Base-by-base conservation (phyloP, 75 land plant species). In the Sequoia sempervirens region DNA sequence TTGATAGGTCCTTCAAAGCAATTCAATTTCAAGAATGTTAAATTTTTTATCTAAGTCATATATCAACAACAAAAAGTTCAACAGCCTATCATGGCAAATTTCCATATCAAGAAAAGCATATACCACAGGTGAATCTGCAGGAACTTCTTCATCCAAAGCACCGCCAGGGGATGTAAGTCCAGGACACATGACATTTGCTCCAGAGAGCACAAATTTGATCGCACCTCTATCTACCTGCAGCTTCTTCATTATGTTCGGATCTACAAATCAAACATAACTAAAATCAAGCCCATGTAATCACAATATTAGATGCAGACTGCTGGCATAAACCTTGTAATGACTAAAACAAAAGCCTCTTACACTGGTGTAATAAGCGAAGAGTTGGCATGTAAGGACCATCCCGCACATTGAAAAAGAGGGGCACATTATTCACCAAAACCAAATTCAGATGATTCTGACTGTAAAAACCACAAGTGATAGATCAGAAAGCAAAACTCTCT, bases 321-420 rank as follows among this genome's bases (percentile, higher is more conserved):
- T 15, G 76, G 53, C 37, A 28, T 38, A 69, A 23, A 38, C 23
- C 28, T 5, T 13, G 11, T 37, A 81, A 81, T 14, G 1, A 79
- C 11, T 37, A 79, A 41, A 40, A 41, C 38, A 81, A 34, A 32
- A 81, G 28, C 30, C 28, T 52, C 82, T 90, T 91, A 96, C 99
- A 97, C 86, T 97, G 98, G 79, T 97, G 99, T 75, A 97, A 92
- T 82, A 97, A 93, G 23, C 99, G 88, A 36, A 97, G 85, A 10
- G 99, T 97, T 75, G 99, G 99, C 99, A 97, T 97, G 85, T 97
- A 97, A 68, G 99, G 99, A 54, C 99, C 99, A 90, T 97, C 99
- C 50, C 99, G 94, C 36, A 97, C 87, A 81, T 96, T 97, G 91
- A 97, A 97, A 82, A 97, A 97, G 23, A 97, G 90, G 7, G 99